Conservation (phyloP, 1,284 basidiomycete genomes). For the Wallemia ichthyophaga region DNA sequence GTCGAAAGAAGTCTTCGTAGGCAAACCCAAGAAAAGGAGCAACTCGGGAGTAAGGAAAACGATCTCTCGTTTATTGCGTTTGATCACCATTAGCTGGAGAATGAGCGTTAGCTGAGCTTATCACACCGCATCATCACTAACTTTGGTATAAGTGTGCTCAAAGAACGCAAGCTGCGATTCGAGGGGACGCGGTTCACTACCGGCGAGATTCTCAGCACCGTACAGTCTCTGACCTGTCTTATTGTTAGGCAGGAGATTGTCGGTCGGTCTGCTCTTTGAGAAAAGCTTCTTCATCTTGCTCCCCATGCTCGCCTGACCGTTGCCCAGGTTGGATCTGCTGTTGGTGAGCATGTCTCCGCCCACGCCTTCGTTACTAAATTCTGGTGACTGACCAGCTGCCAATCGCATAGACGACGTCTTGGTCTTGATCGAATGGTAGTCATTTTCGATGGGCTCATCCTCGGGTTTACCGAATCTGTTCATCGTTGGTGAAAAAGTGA, state of each 20-base stretch:
- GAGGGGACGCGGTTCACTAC: not conserved
- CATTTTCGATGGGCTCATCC: not conserved
- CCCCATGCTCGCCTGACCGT: not conserved
- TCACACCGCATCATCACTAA: not conserved
- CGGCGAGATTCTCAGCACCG: not conserved
- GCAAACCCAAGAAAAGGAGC: not conserved
- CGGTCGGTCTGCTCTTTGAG: not conserved
- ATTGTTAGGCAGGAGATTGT: not conserved
- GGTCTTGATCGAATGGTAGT: not conserved
- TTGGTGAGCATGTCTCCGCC: not conserved
- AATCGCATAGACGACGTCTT: not conserved
- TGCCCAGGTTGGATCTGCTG: not conserved
- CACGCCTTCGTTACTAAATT: not conserved
- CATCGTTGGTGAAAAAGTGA: not conserved
- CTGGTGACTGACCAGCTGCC: not conserved
- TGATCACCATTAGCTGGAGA: not conserved
- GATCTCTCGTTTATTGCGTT: not conserved
- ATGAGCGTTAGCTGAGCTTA: not conserved
- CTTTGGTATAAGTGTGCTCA: not conserved
- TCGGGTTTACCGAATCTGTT: not conserved
- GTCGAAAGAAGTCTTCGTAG: not conserved
- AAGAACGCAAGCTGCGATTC: not conserved
- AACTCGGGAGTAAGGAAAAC: not conserved
- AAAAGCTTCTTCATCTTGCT: not conserved
- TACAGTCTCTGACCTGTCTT: not conserved